Evolutionary conservation across 441 rosid species (phyloP), one percentile per base, ranked within the genome.

Genomic region (Pelargonium fulgidum): DNA sequence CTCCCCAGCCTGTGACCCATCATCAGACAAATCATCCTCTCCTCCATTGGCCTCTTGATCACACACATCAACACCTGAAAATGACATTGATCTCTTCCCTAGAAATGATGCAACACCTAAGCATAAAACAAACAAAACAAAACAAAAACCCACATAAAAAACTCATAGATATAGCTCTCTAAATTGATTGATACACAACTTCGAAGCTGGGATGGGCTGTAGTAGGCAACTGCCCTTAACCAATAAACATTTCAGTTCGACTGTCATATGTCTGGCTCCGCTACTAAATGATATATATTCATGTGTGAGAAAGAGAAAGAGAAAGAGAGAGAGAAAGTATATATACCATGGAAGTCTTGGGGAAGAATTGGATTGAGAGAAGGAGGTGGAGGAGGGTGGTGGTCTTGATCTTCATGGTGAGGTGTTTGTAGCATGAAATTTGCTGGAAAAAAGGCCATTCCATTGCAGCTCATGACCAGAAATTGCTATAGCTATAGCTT

Each of bases 21-120:
- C 98, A 72, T 93, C 98, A 2, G 97, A 93, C 73, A 91, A 80
- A 13, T 93, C 96, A 63, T 89, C 98, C 16, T 93, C 96, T 41
- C 86, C 97, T 54, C 71, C 78, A 54, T 84, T 47, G n/a, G 4
- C 56, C 5, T 48, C 56, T 13, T 48, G 16, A 79, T 85, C 7
- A 56, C 81, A 70, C 62, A 56, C 81, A 42, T 84, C 92, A 3
- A 84, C 19, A 79, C 89, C 52, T 80, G 84, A 13, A 81, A 82
- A 89, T 0, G 94, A 91, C 85, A 89, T 76, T 9, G 98, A 93
- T 83, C 94, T 89, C 81, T 88, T 89, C 87, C 94, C 91, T 61
- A 89, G 74, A 75, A 89, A 84, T 14, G 94, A 85, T 74, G 90
- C 85, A 71, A 89, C 87, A 5, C 92, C 97, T 89, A 67, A 73